Evolutionary conservation across 1,139 yeast species (phyloP).

Genomic region (Suhomyces terraborum): DNA sequence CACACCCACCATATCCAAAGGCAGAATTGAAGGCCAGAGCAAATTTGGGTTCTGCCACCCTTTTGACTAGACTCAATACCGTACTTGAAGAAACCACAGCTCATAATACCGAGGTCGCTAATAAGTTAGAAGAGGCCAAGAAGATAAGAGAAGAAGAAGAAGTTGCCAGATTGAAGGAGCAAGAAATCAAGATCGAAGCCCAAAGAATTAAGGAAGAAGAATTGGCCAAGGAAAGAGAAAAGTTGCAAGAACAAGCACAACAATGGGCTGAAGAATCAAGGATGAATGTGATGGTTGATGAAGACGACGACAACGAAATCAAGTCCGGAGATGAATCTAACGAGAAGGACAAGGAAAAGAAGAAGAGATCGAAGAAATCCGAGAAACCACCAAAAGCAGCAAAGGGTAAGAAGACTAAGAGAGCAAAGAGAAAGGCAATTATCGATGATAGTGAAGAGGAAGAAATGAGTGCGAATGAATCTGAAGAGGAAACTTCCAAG

Average conservation of each 20-base stretch:
- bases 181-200: conserved; percentile 42
- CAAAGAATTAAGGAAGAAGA: conserved; percentile 50
- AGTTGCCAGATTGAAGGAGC: conserved; percentile 38
- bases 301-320: conserved; percentile 39
- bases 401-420: conserved; percentile 12
- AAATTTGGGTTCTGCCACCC: conserved; percentile 75
- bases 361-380: conserved; percentile 20
- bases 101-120: conserved; percentile 58
- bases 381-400: conserved; percentile 4
- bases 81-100: conserved; percentile 73
- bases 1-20: conserved; percentile 71
- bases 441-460: conserved; percentile 27
- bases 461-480: conserved; percentile 15
- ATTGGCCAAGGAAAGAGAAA: conserved; percentile 67
- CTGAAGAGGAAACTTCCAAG: conserved; percentile 14
- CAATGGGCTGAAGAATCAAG: conserved; percentile 72
- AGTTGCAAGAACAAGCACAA: conserved; percentile 77
- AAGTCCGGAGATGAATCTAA: conserved; percentile 24
- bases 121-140: conserved; percentile 73
- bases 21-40: conserved; percentile 85
- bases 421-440: conserved; percentile 26
- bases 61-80: conserved; percentile 69
- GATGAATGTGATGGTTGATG: conserved; percentile 34
- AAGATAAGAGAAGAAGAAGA: conserved; percentile 62
- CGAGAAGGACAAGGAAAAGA: conserved; percentile 24